These are phyloP conservation scores for Berberis thunbergii DNA, from an alignment of 164 flowering plant species.

Conservation along the genomic window DNA sequence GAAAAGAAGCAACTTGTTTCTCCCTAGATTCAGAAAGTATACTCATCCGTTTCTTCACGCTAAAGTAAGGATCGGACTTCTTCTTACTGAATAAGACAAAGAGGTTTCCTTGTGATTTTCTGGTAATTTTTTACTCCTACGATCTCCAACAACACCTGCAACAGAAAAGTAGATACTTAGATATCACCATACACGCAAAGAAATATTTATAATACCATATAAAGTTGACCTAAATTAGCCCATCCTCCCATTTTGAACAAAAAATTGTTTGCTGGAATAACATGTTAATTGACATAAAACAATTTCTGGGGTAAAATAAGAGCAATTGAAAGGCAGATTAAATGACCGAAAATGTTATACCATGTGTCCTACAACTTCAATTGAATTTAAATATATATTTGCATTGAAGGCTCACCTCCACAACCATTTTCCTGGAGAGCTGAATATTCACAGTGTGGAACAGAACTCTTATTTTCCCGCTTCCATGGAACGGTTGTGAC, in stretches of 20 bases:
- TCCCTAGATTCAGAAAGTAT: conserved; percentile 52
- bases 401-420: conserved; percentile 48
- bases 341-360: too few relatives aligned
- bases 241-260: too few relatives aligned
- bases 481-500: conserved; percentile 36
- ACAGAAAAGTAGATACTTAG: not conserved
- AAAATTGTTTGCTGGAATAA: too few relatives aligned
- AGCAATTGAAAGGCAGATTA: too few relatives aligned
- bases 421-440: conserved; percentile 31
- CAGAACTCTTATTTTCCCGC: conserved; percentile 19
- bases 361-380: too few relatives aligned
- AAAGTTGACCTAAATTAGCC: too few relatives aligned
- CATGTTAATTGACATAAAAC: too few relatives aligned
- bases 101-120: conserved; percentile 48
- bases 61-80: conserved; percentile 58
- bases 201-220: too few relatives aligned
- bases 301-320: too few relatives aligned
- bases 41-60: conserved; percentile 38
- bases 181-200: too few relatives aligned
- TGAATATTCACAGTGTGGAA: conserved; percentile 16
- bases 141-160: conserved; percentile 72
- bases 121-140: conserved; percentile 61
- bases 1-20: conserved; percentile 67
- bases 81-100: conserved; percentile 54
- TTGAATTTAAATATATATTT: too few relatives aligned